Conservation (phyloP, 805 yeast species). For the Wickerhamiella vanderwaltii region DNA sequence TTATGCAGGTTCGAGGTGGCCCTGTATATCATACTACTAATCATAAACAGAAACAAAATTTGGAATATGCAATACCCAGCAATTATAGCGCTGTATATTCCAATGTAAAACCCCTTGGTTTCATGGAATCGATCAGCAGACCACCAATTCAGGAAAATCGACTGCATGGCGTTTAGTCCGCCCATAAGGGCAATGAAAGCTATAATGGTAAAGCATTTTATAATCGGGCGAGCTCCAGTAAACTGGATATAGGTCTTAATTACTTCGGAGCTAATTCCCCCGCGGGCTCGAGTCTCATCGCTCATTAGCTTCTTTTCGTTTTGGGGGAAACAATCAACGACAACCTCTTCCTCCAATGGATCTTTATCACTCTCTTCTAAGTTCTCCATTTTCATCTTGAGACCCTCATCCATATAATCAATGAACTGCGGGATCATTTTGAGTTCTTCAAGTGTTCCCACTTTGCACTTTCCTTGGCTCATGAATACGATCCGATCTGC, state of each 20-base stretch:
- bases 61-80: constrained; percentile 34
- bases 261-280: neutral
- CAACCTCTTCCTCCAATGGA: neutral
- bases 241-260: neutral
- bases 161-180: constrained; percentile 31
- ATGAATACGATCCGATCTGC: constrained; percentile 64
- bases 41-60: constrained; percentile 6
- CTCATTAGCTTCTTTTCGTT: constrained; percentile 3
- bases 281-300: constrained; percentile 1
- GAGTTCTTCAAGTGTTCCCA: constrained; percentile 52
- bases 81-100: constrained; percentile 41
- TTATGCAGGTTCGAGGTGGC: constrained; percentile 38
- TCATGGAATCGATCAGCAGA: constrained; percentile 40
- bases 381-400: no score
- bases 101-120: constrained; percentile 53
- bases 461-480: constrained; percentile 33
- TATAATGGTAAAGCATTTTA: constrained; percentile 12
- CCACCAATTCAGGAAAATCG: constrained; percentile 61
- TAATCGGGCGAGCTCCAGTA: neutral
- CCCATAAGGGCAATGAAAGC: constrained; percentile 32
- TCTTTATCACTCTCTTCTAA: neutral
- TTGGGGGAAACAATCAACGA: constrained; percentile 27
- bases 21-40: constrained; percentile 34
- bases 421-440: neutral
- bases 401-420: neutral